phyloP scores from a whole-genome alignment of 148 eudicot species.

The Arbutus unedo region DNA sequence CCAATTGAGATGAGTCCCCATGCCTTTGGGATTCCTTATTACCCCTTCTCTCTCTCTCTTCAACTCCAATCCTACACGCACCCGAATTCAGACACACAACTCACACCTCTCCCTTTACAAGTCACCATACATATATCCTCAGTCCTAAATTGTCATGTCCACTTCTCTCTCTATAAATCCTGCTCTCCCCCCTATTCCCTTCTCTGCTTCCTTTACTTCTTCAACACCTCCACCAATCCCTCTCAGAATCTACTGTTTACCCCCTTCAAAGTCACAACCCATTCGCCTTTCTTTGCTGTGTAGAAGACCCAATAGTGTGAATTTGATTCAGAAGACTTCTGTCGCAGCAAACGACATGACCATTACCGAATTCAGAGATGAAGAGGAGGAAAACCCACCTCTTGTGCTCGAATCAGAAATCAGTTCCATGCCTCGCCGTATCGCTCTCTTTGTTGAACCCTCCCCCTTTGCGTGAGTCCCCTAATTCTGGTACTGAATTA shows the following conservation, averaged over 20 bases:
- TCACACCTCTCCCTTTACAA: conserved; percentile 9
- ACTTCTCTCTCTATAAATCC: conserved; percentile 2
- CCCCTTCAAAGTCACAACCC: conserved; percentile 17
- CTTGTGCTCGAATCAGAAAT: conserved; percentile 50
- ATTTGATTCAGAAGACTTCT: conserved; percentile 16
- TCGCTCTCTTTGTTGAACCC: conserved; percentile 98
- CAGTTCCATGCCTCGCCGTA: conserved; percentile 67
- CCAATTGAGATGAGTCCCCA: not conserved
- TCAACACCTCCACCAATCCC: not conserved
- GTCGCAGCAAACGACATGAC: conserved; percentile 38
- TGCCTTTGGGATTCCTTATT: not conserved
- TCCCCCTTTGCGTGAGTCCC: conserved; percentile 90
- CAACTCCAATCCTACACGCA: not conserved
- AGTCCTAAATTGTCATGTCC: not conserved
- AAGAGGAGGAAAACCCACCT: conserved; percentile 43
- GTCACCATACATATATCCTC: not conserved
- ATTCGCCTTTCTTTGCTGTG: conserved; percentile 31
- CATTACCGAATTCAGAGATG: conserved; percentile 36
- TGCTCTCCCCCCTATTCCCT: conserved; percentile 4
- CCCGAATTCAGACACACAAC: not conserved
- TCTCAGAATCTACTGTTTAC: conserved; percentile 3
- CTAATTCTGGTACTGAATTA: conserved; percentile 12
- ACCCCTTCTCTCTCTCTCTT: not conserved
- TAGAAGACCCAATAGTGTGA: conserved; percentile 11
- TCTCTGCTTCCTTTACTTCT: conserved; percentile 13